phyloP scores from a whole-genome alignment of 1,284 basidiomycete species.

The Tetrapyrgos nigripes region DNA sequence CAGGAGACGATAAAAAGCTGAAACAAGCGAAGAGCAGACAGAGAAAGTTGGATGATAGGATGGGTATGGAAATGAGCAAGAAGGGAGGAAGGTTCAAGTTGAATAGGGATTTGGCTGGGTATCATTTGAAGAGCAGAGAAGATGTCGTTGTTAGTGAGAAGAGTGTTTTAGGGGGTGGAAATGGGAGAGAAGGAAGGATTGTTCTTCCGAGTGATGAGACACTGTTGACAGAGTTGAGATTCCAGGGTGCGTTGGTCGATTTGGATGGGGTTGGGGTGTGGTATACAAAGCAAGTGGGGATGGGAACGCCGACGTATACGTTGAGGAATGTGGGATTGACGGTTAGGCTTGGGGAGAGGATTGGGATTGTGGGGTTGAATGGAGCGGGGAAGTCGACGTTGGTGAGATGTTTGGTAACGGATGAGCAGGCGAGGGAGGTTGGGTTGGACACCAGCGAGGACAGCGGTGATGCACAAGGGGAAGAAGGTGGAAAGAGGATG shows the following conservation, averaged over 20 bases:
- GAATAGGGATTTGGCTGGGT: slow-evolving; percentile 63
- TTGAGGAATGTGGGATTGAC: slow-evolving; percentile 63
- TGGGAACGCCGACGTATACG: slow-evolving; percentile 39
- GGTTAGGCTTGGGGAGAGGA: slow-evolving; percentile 59
- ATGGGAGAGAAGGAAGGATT: slow-evolving; percentile 40
- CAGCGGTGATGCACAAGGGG: background rate
- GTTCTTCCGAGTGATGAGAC: slow-evolving; percentile 49
- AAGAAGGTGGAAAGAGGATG: slow-evolving; percentile 42
- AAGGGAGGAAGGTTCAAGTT: slow-evolving; percentile 64
- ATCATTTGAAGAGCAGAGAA: slow-evolving; percentile 48
- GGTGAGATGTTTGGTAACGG: slow-evolving; percentile 61
- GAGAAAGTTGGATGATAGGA: slow-evolving; percentile 56
- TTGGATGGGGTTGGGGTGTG: slow-evolving; percentile 54
- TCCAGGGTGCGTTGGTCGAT: slow-evolving; percentile 57
- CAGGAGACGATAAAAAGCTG: slow-evolving; percentile 70
- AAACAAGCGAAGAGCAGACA: slow-evolving; percentile 64
- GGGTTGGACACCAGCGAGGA: background rate
- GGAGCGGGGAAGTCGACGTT: slow-evolving; percentile 61
- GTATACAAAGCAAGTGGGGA: too few species aligned
- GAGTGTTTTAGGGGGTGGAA: slow-evolving; percentile 41
- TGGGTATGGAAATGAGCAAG: slow-evolving; percentile 24
- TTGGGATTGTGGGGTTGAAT: slow-evolving; percentile 59
- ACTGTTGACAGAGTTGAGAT: slow-evolving; percentile 46
- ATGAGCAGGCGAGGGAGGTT: slow-evolving; percentile 2
- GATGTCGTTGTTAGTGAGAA: slow-evolving; percentile 52